These are phyloP conservation scores for Sanchytrium tribonematis DNA, from an alignment of 371 early-diverging fungal genomes.

Conservation along the genomic window DNA sequence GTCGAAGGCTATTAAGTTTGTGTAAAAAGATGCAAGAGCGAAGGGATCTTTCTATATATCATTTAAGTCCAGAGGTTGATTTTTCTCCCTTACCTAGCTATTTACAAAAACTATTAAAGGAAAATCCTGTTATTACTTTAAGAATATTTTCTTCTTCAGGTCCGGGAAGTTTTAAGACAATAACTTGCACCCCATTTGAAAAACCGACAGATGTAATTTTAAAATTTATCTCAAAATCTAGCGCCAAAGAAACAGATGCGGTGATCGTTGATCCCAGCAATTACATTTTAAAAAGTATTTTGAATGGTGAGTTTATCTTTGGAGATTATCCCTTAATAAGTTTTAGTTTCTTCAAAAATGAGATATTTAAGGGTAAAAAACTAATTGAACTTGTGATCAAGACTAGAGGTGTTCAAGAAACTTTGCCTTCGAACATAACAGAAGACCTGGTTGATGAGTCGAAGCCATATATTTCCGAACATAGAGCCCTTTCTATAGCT, in stretches of 20 bases:
- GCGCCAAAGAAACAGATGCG: not conserved
- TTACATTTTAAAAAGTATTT: not conserved
- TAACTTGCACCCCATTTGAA: not conserved
- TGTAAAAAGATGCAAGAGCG: not conserved
- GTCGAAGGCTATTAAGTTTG: conserved; percentile 2
- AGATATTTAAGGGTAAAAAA: not conserved
- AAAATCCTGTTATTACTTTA: conserved; percentile 1
- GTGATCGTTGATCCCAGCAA: not conserved
- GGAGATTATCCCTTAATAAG: not conserved
- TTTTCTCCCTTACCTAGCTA: not conserved
- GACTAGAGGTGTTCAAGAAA: not conserved
- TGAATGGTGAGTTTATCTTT: not conserved
- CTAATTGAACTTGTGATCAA: not conserved
- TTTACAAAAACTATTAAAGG: not conserved
- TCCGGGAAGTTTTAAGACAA: conserved; percentile 1
- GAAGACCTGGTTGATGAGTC: conserved; percentile 3
- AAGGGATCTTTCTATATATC: not conserved
- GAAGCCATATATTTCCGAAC: not conserved
- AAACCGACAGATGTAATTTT: not conserved
- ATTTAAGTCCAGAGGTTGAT: not conserved
- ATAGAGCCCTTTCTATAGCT: conserved; percentile 1
- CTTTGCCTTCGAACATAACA: not conserved
- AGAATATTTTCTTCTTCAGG: not conserved
- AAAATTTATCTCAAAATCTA: not conserved
- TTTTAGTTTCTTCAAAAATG: not conserved